Conservation (phyloP, 768 basidiomycete genomes). For the Lepiota brunneoincarnata region DNA sequence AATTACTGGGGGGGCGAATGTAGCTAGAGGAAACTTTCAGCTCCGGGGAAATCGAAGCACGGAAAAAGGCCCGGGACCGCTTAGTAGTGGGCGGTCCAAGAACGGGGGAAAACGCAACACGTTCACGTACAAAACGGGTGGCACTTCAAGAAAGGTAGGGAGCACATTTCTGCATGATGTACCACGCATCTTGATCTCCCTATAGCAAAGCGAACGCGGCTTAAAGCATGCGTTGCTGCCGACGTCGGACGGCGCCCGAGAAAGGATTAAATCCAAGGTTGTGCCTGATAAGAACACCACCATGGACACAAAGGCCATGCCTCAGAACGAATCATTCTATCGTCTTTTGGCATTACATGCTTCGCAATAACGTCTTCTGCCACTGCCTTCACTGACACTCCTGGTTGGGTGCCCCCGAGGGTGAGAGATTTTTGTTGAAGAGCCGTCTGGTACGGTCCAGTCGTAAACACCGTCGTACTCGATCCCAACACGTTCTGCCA, state of each 20-base stretch:
- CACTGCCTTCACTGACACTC: constrained; percentile 26
- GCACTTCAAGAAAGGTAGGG: not conserved
- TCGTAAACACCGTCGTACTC: constrained; percentile 51
- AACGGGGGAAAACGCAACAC: not conserved
- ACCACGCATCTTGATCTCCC: not conserved
- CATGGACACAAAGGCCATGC: not conserved
- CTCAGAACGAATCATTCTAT: not conserved
- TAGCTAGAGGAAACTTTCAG: not conserved
- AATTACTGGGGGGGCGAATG: not conserved
- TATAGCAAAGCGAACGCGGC: not conserved
- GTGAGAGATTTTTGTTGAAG: not conserved
- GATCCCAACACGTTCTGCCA: constrained; percentile 53
- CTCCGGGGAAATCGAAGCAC: not conserved
- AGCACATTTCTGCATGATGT: not conserved
- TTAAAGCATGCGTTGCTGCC: not conserved
- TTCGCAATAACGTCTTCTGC: constrained; percentile 33
- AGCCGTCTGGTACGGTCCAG: constrained; percentile 31
- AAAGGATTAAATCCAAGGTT: not conserved
- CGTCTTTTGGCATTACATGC: constrained; percentile 31
- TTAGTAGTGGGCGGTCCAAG: not conserved
- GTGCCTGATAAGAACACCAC: not conserved
- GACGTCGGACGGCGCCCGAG: not conserved
- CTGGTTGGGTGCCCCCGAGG: constrained; percentile 16
- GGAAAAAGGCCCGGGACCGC: not conserved
- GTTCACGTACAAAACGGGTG: not conserved